Percentiles rank a stretch among this genome's conserved stretches.
phyloP scores from a whole-genome alignment of 2,329 filamentous ascomycete genomes.

The Neopestalotiopsis sp. region DNA sequence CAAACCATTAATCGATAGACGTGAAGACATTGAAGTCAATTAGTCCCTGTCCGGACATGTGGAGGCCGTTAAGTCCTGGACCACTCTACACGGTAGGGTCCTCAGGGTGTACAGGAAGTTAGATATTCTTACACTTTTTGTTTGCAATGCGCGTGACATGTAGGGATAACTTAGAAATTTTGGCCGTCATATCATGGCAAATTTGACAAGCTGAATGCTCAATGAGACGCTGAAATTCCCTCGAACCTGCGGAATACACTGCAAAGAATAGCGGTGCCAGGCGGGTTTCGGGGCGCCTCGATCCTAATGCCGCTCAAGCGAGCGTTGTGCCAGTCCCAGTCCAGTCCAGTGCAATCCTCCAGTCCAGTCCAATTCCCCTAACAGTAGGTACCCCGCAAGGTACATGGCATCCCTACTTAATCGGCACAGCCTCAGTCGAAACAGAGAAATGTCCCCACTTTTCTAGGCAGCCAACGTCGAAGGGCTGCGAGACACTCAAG shows the following conservation, averaged over 20 bases:
- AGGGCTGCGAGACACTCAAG: constrained; percentile 5
- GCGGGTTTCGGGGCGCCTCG: neutral
- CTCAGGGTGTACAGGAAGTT: too few relatives aligned
- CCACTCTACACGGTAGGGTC: too few relatives aligned
- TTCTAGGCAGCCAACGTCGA: constrained; percentile 14
- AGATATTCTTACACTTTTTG: too few relatives aligned
- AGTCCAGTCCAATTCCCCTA: neutral
- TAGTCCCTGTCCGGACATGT: too few relatives aligned
- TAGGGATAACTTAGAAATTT: too few relatives aligned
- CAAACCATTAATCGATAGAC: too few relatives aligned
- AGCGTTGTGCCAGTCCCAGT: neutral
- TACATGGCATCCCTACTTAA: constrained; percentile 6
- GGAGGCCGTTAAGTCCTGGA: too few relatives aligned
- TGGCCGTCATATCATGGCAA: neutral
- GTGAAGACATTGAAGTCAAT: too few relatives aligned
- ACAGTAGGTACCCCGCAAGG: neutral
- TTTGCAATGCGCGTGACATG: too few relatives aligned
- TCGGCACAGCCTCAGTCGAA: constrained; percentile 10
- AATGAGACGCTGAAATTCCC: neutral
- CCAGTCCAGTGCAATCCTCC: neutral
- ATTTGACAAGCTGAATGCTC: too few relatives aligned
- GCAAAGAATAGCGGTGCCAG: neutral
- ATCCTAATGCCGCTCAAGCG: neutral
- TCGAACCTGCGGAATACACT: neutral
- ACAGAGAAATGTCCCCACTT: neutral